These are phyloP conservation scores for Mycena metata DNA, from an alignment of 768 basidiomycete genomes.

Conservation along the genomic window DNA sequence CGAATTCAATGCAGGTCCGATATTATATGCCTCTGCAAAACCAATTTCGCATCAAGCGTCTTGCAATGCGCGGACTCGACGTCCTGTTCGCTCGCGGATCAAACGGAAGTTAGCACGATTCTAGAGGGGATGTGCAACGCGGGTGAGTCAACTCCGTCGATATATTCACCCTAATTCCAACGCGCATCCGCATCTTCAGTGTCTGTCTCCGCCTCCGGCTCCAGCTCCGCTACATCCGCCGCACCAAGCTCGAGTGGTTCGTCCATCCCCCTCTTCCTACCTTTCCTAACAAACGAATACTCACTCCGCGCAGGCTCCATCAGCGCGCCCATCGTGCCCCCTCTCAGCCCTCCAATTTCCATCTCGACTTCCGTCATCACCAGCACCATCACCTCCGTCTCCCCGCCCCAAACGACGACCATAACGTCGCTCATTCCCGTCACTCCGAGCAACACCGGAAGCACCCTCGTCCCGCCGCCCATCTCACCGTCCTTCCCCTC, in stretches of 20 bases:
- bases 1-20: constrained; percentile 12
- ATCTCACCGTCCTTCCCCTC: background rate
- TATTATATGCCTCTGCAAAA: constrained; percentile 27
- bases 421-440: constrained; percentile 9
- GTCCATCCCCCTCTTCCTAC: too few species aligned
- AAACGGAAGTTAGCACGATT: constrained; percentile 16
- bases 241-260: too few species aligned
- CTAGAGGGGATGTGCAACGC: constrained; percentile 21
- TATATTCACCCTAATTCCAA: too few species aligned
- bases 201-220: constrained; percentile 6
- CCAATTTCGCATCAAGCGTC: constrained; percentile 27
- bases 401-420: constrained; percentile 31
- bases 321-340: too few species aligned
- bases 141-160: background rate
- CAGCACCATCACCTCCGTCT: constrained; percentile 18
- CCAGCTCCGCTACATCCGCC: too few species aligned
- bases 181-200: background rate
- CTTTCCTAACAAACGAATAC: too few species aligned
- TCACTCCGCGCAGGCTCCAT: too few species aligned
- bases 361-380: background rate
- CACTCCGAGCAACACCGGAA: background rate
- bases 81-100: constrained; percentile 26
- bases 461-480: background rate
- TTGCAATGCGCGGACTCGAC: constrained; percentile 23
- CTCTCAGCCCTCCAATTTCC: background rate